Base-by-base conservation (phyloP, 352 stramenopile genomes). In the Globisporangium viniferum region DNA sequence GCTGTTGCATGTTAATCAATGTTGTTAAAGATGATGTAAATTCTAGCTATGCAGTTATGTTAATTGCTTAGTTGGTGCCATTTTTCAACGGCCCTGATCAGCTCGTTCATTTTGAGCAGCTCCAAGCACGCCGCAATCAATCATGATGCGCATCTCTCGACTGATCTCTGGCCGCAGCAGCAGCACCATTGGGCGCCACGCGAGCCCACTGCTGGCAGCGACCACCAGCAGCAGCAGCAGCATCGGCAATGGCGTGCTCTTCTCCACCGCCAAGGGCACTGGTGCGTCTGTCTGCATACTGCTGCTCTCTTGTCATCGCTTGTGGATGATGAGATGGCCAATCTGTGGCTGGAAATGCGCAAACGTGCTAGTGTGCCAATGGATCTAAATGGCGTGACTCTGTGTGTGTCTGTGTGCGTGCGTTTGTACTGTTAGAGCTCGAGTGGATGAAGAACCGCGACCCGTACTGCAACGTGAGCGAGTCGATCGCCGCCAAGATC, bases 401-500 rank as follows among this genome's bases (percentile, higher is more conserved):
- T 59, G n/a, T 39, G 15, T 49, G 8, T 59, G n/a, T 39, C 7
- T 49, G 8, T 56, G 54, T 29, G 24, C 44, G 53, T 22, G 8
- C 12, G 33, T 24, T 24, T 15, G 36, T 14, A 3, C 20, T 35
- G 18, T 46, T 62, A 91, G 84, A 87, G 51, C 67, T 93, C 29
- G 84, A 87, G 56, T 93, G 84, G 84, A 90, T 93, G 82, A 88
- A 82, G 68, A 85, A 85, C 58, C 76, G 79, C 27, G 83, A 97
- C 72, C 80, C 87, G 57, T 89, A 81, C 68, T 98, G 95, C 76
- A 98, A 98, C 66, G 79, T 98, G 18, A 76, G 83, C 58, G 79
- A 92, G 48, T 86, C 81, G 20, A 96, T 98, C 48, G 86, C 84
- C 22, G 73, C 79, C 59, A 97, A 98, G 71, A 94, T 98, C 58